Evolutionary conservation across 805 yeast genomes (phyloP).

Genomic region (Nakazawaea sp.): DNA sequence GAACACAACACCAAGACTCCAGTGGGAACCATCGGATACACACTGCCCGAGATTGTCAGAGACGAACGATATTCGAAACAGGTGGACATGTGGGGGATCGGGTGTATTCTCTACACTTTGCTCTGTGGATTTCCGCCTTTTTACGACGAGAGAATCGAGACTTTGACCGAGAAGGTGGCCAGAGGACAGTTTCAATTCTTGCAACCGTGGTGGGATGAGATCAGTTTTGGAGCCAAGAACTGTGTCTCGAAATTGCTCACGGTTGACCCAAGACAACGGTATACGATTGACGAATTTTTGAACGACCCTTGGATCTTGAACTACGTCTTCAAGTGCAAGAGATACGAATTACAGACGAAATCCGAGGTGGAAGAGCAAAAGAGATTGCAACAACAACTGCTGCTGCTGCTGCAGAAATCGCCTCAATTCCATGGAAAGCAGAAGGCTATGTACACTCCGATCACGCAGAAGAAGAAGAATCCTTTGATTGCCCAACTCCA

Average conservation of each 20-base stretch:
- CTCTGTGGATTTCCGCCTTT: slow-evolving; percentile 98
- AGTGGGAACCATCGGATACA: slow-evolving; percentile 97
- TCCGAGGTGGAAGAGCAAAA: slow-evolving; percentile 7
- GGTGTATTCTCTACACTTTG: slow-evolving; percentile 89
- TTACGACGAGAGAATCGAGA: slow-evolving; percentile 75
- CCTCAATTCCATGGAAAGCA: neutral
- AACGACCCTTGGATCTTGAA: slow-evolving; percentile 69
- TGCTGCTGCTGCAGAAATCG: neutral
- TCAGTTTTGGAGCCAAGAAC: slow-evolving; percentile 58
- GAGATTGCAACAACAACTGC: neutral
- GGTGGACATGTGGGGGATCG: slow-evolving; percentile 99
- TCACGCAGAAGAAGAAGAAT: slow-evolving; percentile 6
- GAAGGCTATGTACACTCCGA: slow-evolving; percentile 15
- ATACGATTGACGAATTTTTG: slow-evolving; percentile 65
- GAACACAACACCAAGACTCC: slow-evolving; percentile 91
- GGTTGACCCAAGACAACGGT: slow-evolving; percentile 62
- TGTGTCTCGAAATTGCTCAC: slow-evolving; percentile 62
- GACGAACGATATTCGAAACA: slow-evolving; percentile 90
- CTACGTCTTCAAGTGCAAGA: slow-evolving; percentile 12
- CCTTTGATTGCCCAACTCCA: neutral
- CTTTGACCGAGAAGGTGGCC: slow-evolving; percentile 73
- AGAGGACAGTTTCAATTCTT: slow-evolving; percentile 69
- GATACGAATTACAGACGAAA: slow-evolving; percentile 7
- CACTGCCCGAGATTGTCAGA: slow-evolving; percentile 96
- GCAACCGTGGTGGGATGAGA: slow-evolving; percentile 89